Percentiles rank a stretch among this genome's conserved stretches.
Conservation (phyloP, 441 rosid species). For the Populus hybrid region DNA sequence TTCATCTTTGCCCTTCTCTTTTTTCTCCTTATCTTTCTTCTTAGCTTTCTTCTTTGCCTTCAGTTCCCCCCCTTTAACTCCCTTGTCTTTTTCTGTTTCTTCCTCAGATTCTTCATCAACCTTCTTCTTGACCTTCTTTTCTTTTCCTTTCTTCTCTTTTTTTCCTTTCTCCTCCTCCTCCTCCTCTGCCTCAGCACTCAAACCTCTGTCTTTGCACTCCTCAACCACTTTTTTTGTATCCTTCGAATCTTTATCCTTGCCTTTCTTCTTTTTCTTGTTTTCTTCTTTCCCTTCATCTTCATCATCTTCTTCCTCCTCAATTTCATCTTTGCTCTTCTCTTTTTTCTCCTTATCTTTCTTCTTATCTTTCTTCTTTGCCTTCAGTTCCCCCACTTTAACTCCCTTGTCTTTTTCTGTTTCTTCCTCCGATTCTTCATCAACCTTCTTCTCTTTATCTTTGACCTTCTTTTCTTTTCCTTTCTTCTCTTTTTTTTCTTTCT, state of each 20-base stretch:
- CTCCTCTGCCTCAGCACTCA: slow-evolving; percentile 6
- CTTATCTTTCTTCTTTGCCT: not conserved
- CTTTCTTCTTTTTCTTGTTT: slow-evolving; percentile 16
- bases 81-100: slow-evolving; percentile 8
- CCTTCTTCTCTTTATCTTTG: slow-evolving; percentile 11
- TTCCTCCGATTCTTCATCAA: slow-evolving; percentile 6
- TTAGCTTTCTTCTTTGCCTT: not conserved
- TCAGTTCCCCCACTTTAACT: slow-evolving; percentile 1
- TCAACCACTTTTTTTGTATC: not conserved
- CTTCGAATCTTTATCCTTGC: not conserved
- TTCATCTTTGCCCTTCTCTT: slow-evolving; percentile 19
- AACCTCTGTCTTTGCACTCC: slow-evolving; percentile 11
- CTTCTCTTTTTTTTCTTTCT: slow-evolving; percentile 21
- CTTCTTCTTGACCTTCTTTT: slow-evolving; percentile 15
- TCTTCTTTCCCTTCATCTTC: slow-evolving; percentile 19
- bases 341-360: slow-evolving; percentile 12
- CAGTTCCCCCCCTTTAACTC: slow-evolving; percentile 3
- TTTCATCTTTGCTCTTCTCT: slow-evolving; percentile 16
- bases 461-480: slow-evolving; percentile 18
- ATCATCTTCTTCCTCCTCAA: slow-evolving; percentile 2
- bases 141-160: slow-evolving; percentile 22
- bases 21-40: slow-evolving; percentile 8
- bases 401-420: slow-evolving; percentile 6
- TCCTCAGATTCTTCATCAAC: slow-evolving; percentile 4
- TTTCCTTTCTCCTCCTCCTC: slow-evolving; percentile 20